These are phyloP conservation scores for Cadophora gregata DNA, from an alignment of 2,329 filamentous ascomycete genomes.

Conservation along the genomic window DNA sequence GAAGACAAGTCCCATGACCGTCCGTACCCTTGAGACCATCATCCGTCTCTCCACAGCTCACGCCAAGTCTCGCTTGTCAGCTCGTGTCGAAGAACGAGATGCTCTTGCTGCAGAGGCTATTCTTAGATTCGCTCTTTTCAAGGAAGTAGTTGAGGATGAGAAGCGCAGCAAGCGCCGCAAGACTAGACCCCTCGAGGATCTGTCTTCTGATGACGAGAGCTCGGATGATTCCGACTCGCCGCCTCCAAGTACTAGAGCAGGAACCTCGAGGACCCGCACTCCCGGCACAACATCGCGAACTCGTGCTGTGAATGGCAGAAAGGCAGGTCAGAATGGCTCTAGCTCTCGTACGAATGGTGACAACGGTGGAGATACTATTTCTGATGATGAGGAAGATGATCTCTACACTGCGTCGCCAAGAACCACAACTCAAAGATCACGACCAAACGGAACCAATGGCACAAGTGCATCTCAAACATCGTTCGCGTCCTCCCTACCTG, in stretches of 20 bases:
- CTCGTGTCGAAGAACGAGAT: conserved; percentile 86
- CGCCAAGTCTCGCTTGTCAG: conserved; percentile 89
- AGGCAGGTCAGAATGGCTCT: conserved; percentile 43
- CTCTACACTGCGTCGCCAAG: conserved; percentile 45
- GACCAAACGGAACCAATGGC: conserved; percentile 27
- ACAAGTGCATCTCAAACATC: conserved; percentile 43
- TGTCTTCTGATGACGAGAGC: conserved; percentile 66
- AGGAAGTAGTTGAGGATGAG: conserved; percentile 83
- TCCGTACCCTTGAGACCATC: conserved; percentile 96
- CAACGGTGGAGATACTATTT: conserved; percentile 53
- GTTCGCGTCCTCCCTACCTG: conserved; percentile 48
- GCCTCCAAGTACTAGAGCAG: conserved; percentile 38
- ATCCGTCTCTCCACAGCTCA: conserved; percentile 97
- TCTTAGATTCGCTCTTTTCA: conserved; percentile 93
- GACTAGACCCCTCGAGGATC: conserved; percentile 62
- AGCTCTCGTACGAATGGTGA: conserved; percentile 47
- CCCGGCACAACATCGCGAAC: conserved; percentile 44
- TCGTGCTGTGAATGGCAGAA: conserved; percentile 38
- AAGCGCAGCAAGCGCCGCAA: conserved; percentile 85
- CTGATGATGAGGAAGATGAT: conserved; percentile 50
- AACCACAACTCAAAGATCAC: conserved; percentile 34
- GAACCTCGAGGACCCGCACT: conserved; percentile 44
- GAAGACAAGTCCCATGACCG: conserved; percentile 92
- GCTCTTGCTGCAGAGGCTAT: conserved; percentile 88
- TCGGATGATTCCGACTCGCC: conserved; percentile 51